Base-by-base conservation (phyloP, 1,284 basidiomycete species). In the Ceratobasidium sp. region DNA sequence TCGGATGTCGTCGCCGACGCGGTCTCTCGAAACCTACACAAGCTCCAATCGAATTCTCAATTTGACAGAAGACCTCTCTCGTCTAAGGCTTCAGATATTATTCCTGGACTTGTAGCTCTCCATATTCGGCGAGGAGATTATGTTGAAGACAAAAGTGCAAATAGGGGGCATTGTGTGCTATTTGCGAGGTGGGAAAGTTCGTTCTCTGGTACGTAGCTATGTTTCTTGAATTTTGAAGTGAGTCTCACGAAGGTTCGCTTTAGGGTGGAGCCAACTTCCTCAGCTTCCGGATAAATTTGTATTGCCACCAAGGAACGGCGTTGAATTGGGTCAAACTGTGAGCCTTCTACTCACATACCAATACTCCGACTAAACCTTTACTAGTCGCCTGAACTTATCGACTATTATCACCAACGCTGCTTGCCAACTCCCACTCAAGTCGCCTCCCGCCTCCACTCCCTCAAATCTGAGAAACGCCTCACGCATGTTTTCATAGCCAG, bases 401-500 rank as follows among this genome's bases (percentile, higher is more conserved):
- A 76, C 0, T 73, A 77, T 26, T 88, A 87, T 75, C 62, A 81
- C n/a, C 50, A 72, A 54, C 85, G 83, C 55, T 89, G 88, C 77
- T 86, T 81, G 73, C 88, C 88, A 0, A 79, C 79, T 18, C 79
- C 83, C 21, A 76, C 80, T 6, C 81, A 85, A 69, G 86, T 88
- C 74, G 84, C 84, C 30, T 82, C 87, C 1, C 77, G 78, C 87
- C 32, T 49, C 69, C n/a, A 75, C 76, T 9, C 78, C 78, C 47
- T 81, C 80, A 50, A 75, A 32, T 44, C 46, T n/a, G 78, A 76
- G 46, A 49, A 32, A 41, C 75, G n/a, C 18, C 82, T 87, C 1
- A 86, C 77, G 87, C 32, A 77, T 61, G 61, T 89, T 26, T 88
- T 86, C 75, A 80, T 89, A 58, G 84, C 89, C 84, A 88, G 88